Percentiles rank a stretch among this genome's conserved stretches.
phyloP scores from a whole-genome alignment of 208 protist genomes.

The Leishmania guyanensis region DNA sequence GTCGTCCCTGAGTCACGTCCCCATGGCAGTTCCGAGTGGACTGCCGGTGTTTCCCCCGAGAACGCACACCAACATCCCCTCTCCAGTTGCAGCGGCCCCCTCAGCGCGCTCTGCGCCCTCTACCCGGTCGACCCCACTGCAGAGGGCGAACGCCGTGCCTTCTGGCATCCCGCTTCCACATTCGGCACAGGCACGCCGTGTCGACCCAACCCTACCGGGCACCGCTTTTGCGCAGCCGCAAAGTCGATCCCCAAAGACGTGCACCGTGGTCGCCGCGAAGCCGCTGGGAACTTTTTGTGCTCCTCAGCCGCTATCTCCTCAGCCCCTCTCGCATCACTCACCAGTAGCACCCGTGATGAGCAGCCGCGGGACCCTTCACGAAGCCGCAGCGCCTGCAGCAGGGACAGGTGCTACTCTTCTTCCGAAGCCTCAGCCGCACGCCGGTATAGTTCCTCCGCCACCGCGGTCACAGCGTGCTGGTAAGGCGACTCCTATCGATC shows the following conservation, averaged over 20 bases:
- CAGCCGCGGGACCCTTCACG: neutral
- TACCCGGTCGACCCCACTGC: neutral
- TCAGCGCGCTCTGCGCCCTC: neutral
- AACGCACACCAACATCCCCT: neutral
- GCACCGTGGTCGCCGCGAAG: neutral
- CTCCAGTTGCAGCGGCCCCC: neutral
- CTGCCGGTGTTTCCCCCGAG: neutral
- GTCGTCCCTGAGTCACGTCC: neutral
- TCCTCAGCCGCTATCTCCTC: neutral
- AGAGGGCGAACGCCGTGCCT: neutral
- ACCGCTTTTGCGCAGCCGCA: neutral
- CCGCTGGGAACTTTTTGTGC: neutral
- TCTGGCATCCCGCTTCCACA: neutral
- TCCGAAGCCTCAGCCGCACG: neutral
- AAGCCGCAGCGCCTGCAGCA: neutral
- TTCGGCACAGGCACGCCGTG: conserved; percentile 4
- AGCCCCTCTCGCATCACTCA: neutral
- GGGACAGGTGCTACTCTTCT: neutral
- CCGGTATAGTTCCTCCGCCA: neutral
- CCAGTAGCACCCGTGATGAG: neutral
- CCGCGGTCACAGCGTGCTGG: neutral
- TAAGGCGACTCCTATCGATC: neutral
- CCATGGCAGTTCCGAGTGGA: neutral
- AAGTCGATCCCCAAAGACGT: neutral
- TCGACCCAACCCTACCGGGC: conserved; percentile 1